Evolutionary conservation across 306 rosid species (phyloP).

Genomic region (Boehmeria nivea): DNA sequence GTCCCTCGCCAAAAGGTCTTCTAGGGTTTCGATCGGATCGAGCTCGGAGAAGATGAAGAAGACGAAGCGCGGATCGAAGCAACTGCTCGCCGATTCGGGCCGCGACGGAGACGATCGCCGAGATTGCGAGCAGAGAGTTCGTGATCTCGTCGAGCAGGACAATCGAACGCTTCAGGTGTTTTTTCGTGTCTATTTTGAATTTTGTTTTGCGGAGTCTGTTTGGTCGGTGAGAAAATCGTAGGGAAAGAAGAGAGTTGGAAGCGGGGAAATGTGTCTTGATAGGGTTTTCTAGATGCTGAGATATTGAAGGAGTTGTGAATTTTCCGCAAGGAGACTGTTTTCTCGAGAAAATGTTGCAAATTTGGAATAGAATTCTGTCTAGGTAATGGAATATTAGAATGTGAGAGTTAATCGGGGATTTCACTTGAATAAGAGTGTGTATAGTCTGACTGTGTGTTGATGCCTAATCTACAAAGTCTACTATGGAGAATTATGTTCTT

Average conservation of each 20-base stretch:
- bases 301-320: no score
- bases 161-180: slow-evolving; percentile 50
- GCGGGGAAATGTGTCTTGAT: not conserved
- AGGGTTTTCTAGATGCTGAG: no score
- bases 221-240: slow-evolving; percentile 11
- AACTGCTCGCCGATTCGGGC: slow-evolving; percentile 27
- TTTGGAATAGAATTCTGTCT: no score
- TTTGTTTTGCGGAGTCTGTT: not conserved
- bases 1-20: not conserved
- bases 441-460: no score
- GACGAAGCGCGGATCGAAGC: slow-evolving; percentile 61
- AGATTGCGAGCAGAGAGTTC: slow-evolving; percentile 44
- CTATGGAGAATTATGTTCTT: no score
- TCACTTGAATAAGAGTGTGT: no score
- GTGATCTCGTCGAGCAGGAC: slow-evolving; percentile 49
- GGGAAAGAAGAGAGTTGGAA: not conserved
- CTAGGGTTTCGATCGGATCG: not conserved
- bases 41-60: slow-evolving; percentile 46
- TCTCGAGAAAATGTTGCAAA: no score
- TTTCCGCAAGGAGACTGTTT: no score
- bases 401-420: no score
- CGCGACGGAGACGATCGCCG: slow-evolving; percentile 27
- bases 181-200: not conserved
- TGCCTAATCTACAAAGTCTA: no score
- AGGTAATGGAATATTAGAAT: no score